phyloP scores from a whole-genome alignment of 2,329 filamentous ascomycete species.

The Pseudogymnoascus sp. region DNA sequence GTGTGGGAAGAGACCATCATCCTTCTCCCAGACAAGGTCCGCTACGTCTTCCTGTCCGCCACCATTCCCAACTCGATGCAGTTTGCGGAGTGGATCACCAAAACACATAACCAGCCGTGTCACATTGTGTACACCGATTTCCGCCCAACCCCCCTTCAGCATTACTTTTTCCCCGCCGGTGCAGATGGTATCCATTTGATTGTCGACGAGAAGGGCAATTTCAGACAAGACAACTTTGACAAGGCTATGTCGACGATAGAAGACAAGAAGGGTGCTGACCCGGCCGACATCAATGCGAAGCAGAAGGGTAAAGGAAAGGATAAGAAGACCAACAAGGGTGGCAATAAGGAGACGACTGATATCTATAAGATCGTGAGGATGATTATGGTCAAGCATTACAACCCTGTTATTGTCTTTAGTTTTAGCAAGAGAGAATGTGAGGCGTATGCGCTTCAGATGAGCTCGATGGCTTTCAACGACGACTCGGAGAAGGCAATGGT shows the following conservation, averaged over 20 bases:
- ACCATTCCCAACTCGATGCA: slow-evolving; percentile 99
- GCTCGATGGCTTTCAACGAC: slow-evolving; percentile 85
- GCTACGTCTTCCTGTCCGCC: slow-evolving; percentile 95
- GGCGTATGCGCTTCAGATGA: slow-evolving; percentile 79
- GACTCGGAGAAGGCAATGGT: slow-evolving; percentile 95
- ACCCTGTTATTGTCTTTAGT: slow-evolving; percentile 98
- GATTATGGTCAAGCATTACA: slow-evolving; percentile 96
- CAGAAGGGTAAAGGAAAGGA: slow-evolving; percentile 82
- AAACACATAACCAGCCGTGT: slow-evolving; percentile 94
- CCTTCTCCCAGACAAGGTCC: slow-evolving; percentile 92
- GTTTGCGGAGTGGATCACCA: slow-evolving; percentile 98
- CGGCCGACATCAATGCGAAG: slow-evolving; percentile 70
- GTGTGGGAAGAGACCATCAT: slow-evolving; percentile 99
- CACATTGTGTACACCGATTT: slow-evolving; percentile 99
- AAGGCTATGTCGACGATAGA: slow-evolving; percentile 88
- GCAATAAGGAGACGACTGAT: slow-evolving; percentile 63
- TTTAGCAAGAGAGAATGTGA: slow-evolving; percentile 98
- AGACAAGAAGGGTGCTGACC: slow-evolving; percentile 77
- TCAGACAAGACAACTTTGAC: slow-evolving; percentile 96
- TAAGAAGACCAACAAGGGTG: slow-evolving; percentile 85
- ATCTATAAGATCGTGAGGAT: slow-evolving; percentile 98
- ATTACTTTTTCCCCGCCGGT: slow-evolving; percentile 94
- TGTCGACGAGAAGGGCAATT: slow-evolving; percentile 93
- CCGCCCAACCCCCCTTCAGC: slow-evolving; percentile 88
- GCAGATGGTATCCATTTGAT: slow-evolving; percentile 89